Evolutionary conservation across 1,139 yeast genomes (phyloP).

Genomic region (Pichia sp.): DNA sequence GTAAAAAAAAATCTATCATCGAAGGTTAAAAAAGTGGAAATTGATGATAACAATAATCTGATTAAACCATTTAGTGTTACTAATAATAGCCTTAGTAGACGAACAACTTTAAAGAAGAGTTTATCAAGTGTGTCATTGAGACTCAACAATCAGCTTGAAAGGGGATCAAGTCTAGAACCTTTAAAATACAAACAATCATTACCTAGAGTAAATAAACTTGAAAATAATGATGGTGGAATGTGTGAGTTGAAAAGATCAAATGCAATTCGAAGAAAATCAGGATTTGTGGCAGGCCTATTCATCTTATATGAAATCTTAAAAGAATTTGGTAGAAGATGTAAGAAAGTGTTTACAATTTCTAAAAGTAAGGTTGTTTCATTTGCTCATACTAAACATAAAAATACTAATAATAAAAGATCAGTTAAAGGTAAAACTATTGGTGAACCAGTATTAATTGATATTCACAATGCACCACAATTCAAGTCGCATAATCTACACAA

Average conservation of each 20-base stretch:
- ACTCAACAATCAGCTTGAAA: background rate
- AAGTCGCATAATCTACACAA: constrained; percentile 5
- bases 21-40: background rate
- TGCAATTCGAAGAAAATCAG: constrained; percentile 25
- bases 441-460: constrained; percentile 13
- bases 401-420: background rate
- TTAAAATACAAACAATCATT: background rate
- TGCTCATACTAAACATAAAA: background rate
- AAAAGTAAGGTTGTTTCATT: constrained; percentile 12
- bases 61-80: constrained; percentile 3
- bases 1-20: background rate
- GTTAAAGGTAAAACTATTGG: constrained; percentile 7
- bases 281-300: constrained; percentile 21
- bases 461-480: constrained; percentile 11
- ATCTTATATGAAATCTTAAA: constrained; percentile 14
- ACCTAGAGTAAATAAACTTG: background rate
- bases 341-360: constrained; percentile 16
- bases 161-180: background rate
- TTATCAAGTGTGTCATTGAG: background rate
- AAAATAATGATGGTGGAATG: background rate
- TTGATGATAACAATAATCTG: background rate
- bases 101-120: constrained; percentile 4
- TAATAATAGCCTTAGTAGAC: constrained; percentile 1
- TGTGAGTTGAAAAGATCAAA: constrained; percentile 24
- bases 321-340: constrained; percentile 11